Conservation (phyloP, 1,284 basidiomycete species). For the Wallemia mellicola region DNA sequence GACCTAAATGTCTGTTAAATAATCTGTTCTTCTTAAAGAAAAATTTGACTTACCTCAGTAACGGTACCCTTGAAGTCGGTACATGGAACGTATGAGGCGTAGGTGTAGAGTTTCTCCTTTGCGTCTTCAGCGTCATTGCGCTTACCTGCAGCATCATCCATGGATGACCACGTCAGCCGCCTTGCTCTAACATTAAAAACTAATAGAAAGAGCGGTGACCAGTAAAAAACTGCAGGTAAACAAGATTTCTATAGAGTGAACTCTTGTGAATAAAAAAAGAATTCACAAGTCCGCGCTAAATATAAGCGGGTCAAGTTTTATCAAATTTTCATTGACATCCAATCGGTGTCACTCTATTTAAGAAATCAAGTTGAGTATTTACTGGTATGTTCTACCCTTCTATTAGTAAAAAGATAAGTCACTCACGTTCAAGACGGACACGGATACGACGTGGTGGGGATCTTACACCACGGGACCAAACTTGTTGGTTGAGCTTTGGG, state of each 20-base stretch:
- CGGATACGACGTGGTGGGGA: constrained; percentile 64
- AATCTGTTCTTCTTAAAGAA: neutral
- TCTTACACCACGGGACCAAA: constrained; percentile 72
- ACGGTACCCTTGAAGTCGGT: constrained; percentile 36
- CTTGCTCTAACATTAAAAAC: constrained; percentile 1
- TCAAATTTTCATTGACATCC: constrained; percentile 3
- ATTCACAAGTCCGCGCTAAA: constrained; percentile 1
- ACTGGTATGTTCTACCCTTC: neutral
- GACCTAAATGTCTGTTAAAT: neutral
- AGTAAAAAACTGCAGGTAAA: neutral
- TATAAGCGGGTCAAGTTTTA: constrained; percentile 6
- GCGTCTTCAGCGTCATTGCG: constrained; percentile 85
- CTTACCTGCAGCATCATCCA: constrained; percentile 24
- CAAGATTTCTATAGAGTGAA: neutral
- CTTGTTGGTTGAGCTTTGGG: constrained; percentile 71
- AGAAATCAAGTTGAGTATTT: neutral
- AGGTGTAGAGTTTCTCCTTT: constrained; percentile 85
- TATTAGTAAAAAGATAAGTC: neutral
- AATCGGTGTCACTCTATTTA: neutral
- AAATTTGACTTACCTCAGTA: constrained; percentile 26
- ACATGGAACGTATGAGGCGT: constrained; percentile 51
- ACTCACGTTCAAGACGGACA: constrained; percentile 72
- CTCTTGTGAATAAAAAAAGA: neutral
- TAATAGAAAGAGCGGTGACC: neutral
- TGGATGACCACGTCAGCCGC: constrained; percentile 1